Percentiles rank a stretch among this genome's conserved stretches.
Evolutionary conservation across 306 rosid genomes (phyloP).

Genomic region (Coriaria nepalensis): DNA sequence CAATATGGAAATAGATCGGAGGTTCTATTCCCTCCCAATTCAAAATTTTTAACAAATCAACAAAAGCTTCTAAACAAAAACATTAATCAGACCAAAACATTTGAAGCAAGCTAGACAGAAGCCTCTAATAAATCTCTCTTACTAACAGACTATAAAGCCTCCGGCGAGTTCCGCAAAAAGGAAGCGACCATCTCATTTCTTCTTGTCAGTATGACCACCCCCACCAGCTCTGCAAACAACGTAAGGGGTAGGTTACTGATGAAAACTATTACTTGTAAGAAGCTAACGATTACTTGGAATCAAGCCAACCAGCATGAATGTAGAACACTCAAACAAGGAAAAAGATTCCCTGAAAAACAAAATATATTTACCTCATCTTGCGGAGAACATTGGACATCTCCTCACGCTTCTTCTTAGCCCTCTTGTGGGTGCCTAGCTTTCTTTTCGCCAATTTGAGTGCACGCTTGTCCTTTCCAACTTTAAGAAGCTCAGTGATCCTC

Average conservation of each 20-base stretch:
- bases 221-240: conserved; percentile 68
- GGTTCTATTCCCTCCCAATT: no score
- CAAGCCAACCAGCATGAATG: background rate
- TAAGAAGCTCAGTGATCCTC: conserved; percentile 88
- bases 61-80: no score
- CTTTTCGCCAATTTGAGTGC: conserved; percentile 76
- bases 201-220: conserved; percentile 44
- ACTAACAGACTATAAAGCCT: no score
- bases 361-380: conserved; percentile 60
- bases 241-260: no score
- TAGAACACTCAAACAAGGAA: background rate
- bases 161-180: no score
- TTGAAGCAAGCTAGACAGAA: no score
- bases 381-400: conserved; percentile 83
- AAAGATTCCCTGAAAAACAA: background rate
- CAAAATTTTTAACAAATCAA: no score
- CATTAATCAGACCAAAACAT: no score
- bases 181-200: conserved; percentile 30
- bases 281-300: background rate
- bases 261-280: background rate
- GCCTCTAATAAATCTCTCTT: no score
- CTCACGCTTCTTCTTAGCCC: conserved; percentile 87
- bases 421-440: conserved; percentile 85
- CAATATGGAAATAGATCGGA: no score
- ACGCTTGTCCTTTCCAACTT: conserved; percentile 89